Evolutionary conservation across 192 early-diverging fungal genomes (phyloP), one percentile per base, ranked within the genome.

Genomic region (Coemansia sp.): DNA sequence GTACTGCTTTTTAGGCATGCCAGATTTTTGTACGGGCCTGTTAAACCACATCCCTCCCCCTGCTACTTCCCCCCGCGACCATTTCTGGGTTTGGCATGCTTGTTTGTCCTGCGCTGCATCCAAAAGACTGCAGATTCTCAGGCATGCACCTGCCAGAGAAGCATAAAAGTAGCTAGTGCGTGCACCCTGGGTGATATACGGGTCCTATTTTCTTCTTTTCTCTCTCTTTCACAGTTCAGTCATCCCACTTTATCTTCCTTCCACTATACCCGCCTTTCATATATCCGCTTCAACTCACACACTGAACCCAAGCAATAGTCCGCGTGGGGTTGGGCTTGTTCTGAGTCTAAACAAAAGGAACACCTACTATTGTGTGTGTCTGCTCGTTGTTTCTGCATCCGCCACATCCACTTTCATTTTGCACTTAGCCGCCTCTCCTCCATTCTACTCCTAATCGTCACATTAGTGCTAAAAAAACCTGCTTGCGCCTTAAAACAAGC

Each of bases 1-100:
- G 53, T 57, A 57, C 53, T 57, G 53, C 53, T 5, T 31, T 57
- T 57, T 57, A 57, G 53, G 34, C 53, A 57, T 57, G 53, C 15
- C 31, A 32, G 53, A 31, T 57, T 57, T 53, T 57, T 4, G 53
- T 31, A 57, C 53, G 53, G 53, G 53, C 53, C 29, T 57, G 31
- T 0, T 31, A 57, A 57, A 15, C 53, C 12, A 19, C 45, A 8
- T 48, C 45, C 29, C 21, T 48, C 51, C 53, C 29, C 53, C 31
- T 57, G 53, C 29, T 57, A 57, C 53, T 57, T 57, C 27, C 15
- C 29, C 27, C 29, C 55, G 55, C 55, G 55, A 17, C 55, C 29
- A 57, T 57, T 17, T 57, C 55, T 15, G 55, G 15, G 55, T 57
- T 31, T 11, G 12, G 39, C n/a, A 48, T 9, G 8, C 29, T 31